A percentile compares a stretch with the other conserved stretches of the same genome.
Evolutionary conservation across 257 asterid species (phyloP).

Genomic region (Solanum pinnatisectum): DNA sequence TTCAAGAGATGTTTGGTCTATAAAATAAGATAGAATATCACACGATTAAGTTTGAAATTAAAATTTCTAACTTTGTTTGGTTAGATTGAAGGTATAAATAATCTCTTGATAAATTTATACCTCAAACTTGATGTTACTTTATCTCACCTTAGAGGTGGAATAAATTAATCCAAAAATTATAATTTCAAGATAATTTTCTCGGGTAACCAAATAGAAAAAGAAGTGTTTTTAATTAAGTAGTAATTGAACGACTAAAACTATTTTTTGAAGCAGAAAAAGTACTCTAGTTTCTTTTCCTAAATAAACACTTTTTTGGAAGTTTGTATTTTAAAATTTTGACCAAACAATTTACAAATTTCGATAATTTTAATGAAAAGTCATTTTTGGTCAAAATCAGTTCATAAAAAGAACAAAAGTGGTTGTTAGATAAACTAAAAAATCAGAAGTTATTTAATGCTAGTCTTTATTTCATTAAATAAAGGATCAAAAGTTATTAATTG

Average conservation of each 20-base stretch:
- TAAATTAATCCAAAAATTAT: too few relatives aligned
- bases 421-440: not conserved
- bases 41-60: not conserved
- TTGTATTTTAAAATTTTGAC: not conserved
- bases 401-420: not conserved
- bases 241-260: not conserved
- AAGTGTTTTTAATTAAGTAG: not conserved
- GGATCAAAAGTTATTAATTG: not conserved
- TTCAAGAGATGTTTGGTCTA: not conserved
- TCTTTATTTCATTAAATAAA: not conserved
- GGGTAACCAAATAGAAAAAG: too few relatives aligned
- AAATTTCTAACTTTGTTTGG: too few relatives aligned
- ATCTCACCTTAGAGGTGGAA: too few relatives aligned
- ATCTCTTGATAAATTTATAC: not conserved
- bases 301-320: not conserved
- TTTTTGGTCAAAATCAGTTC: not conserved
- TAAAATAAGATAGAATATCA: not conserved
- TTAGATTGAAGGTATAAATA: not conserved
- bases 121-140: too few relatives aligned
- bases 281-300: not conserved
- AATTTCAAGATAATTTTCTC: not conserved
- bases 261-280: too few relatives aligned
- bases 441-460: not conserved
- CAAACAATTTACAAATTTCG: not conserved
- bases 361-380: not conserved